Conservation (phyloP, 1,284 basidiomycete species). For the Mycena sp. region DNA sequence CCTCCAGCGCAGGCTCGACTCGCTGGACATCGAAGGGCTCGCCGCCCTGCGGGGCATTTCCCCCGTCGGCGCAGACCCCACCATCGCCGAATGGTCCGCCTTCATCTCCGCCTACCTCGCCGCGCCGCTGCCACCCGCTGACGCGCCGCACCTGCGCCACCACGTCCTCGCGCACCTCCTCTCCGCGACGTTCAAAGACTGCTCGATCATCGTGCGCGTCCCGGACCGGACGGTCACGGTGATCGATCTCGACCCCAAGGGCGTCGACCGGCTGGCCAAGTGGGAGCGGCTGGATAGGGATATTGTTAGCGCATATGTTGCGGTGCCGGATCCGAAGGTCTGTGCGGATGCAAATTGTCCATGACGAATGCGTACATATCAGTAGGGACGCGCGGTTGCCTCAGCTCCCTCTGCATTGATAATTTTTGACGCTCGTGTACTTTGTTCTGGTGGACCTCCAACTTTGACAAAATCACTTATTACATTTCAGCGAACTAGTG, state of each 20-base stretch:
- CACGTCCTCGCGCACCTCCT: constrained; percentile 82
- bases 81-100: constrained; percentile 63
- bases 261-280: constrained; percentile 67
- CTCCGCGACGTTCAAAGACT: constrained; percentile 96
- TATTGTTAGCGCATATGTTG: constrained; percentile 64
- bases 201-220: constrained; percentile 82
- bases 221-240: constrained; percentile 61
- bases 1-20: constrained; percentile 83
- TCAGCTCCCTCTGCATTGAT: too few species aligned
- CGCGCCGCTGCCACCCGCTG: constrained; percentile 34
- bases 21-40: constrained; percentile 86
- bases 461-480: too few species aligned
- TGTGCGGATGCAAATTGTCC: constrained; percentile 9
- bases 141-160: constrained; percentile 60
- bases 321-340: constrained; percentile 10
- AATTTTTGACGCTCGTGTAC: too few species aligned
- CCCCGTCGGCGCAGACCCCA: constrained; percentile 52
- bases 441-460: too few species aligned
- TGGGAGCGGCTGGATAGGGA: constrained; percentile 82
- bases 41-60: constrained; percentile 15
- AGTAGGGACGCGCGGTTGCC: too few species aligned
- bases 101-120: constrained; percentile 68
- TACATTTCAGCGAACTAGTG: too few species aligned
- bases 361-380: too few species aligned
- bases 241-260: constrained; percentile 91